These are phyloP conservation scores for Saturnispora serradocipensis DNA, from an alignment of 805 yeast species.

Conservation along the genomic window DNA sequence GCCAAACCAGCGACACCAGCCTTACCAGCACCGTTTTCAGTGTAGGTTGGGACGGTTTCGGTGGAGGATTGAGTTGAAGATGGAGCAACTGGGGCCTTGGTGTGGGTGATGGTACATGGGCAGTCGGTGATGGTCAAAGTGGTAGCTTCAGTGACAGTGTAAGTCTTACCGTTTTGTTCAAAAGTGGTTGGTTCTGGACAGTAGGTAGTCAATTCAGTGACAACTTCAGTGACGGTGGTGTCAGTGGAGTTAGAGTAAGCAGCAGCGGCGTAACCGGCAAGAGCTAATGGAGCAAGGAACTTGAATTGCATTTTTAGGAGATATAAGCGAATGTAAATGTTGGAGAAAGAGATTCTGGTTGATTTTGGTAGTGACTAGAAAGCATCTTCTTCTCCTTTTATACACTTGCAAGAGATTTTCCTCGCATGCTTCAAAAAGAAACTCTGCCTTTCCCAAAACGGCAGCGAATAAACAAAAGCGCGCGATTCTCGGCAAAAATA, in stretches of 20 bases:
- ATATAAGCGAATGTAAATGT: constrained; percentile 1
- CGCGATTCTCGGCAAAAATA: neutral
- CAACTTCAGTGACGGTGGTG: constrained; percentile 40
- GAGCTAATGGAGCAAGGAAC: constrained; percentile 27
- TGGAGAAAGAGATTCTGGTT: neutral
- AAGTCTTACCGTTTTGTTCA: constrained; percentile 55
- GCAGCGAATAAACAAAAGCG: neutral
- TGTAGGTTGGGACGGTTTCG: constrained; percentile 15
- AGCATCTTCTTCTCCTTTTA: neutral
- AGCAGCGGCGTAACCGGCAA: constrained; percentile 35
- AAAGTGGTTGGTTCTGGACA: constrained; percentile 70
- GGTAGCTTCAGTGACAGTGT: constrained; percentile 70
- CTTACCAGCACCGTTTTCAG: constrained; percentile 28
- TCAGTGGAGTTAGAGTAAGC: constrained; percentile 40
- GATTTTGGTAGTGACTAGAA: too few species aligned
- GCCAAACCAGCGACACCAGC: constrained; percentile 33
- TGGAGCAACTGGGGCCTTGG: constrained; percentile 21
- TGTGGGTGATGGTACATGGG: constrained; percentile 57
- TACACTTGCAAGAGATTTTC: neutral
- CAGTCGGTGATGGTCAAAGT: constrained; percentile 80
- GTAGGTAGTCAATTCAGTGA: constrained; percentile 70
- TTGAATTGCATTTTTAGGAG: constrained; percentile 28
- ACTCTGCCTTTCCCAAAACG: neutral
- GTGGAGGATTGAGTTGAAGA: constrained; percentile 14
- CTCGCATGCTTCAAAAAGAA: neutral